phyloP scores from a whole-genome alignment of 1,139 yeast species.

The Wickerhamiella pararugosa region DNA sequence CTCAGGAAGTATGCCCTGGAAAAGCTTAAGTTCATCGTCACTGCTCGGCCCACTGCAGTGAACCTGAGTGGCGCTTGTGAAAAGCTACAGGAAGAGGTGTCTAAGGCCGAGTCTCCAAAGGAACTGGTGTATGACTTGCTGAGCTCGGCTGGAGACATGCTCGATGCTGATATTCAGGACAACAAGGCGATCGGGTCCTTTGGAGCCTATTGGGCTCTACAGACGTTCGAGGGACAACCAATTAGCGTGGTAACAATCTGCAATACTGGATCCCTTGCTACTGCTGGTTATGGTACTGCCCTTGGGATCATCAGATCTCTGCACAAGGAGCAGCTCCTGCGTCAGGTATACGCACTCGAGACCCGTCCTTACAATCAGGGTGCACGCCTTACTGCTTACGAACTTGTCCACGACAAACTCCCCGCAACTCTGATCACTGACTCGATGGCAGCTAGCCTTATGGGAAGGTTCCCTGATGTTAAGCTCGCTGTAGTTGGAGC shows the following conservation, averaged over 20 bases:
- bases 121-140: conserved; percentile 30
- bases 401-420: conserved; percentile 65
- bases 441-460: conserved; percentile 74
- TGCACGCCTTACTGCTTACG: conserved; percentile 83
- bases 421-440: conserved; percentile 86
- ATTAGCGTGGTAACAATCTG: conserved; percentile 71
- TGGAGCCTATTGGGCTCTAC: conserved; percentile 57
- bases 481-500: conserved; percentile 93
- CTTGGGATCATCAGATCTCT: conserved; percentile 77
- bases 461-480: conserved; percentile 38
- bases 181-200: conserved; percentile 65
- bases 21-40: conserved; percentile 49
- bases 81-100: conserved; percentile 32
- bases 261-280: conserved; percentile 59
- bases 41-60: conserved; percentile 91
- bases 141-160: conserved; percentile 35
- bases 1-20: conserved; percentile 18
- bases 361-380: conserved; percentile 97
- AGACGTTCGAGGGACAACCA: conserved; percentile 15
- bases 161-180: conserved; percentile 61
- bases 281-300: conserved; percentile 96
- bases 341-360: conserved; percentile 76
- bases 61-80: conserved; percentile 68
- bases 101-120: conserved; percentile 16
- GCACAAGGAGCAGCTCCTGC: conserved; percentile 29